Conservation (phyloP, 1,284 basidiomycete genomes). For the Ganoderma sp. region DNA sequence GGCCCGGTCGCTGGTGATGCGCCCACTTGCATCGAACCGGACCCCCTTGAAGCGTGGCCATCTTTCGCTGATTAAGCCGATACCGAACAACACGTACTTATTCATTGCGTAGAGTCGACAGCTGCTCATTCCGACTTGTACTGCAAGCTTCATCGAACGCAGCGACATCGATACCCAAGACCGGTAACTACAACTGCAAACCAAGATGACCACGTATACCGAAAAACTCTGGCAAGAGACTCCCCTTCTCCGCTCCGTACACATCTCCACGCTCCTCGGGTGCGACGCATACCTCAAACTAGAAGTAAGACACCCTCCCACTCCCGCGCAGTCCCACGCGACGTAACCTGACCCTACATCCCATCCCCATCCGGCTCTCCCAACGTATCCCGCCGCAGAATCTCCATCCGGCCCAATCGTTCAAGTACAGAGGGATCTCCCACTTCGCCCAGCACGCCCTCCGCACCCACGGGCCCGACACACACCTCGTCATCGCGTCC, state of each 20-base stretch:
- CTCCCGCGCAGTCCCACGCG: not conserved
- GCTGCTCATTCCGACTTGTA: not conserved
- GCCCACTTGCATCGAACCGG: too few species aligned
- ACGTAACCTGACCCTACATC: too few species aligned
- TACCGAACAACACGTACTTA: not conserved
- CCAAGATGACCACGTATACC: not conserved
- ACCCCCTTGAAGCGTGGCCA: not conserved
- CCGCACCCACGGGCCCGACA: constrained; percentile 52
- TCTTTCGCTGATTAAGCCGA: not conserved
- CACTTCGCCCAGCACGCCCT: constrained; percentile 60
- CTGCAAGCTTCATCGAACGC: not conserved
- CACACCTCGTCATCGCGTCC: constrained; percentile 72
- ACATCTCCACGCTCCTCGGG: constrained; percentile 57
- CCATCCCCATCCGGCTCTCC: not conserved
- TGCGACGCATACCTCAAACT: constrained; percentile 69
- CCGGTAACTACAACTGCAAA: not conserved
- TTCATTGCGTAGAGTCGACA: not conserved
- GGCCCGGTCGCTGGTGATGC: too few species aligned
- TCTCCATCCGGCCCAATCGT: constrained; percentile 73
- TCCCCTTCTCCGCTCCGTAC: constrained; percentile 63
- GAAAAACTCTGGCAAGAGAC: constrained; percentile 60
- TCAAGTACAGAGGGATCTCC: constrained; percentile 79
- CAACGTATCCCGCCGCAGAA: constrained; percentile 49
- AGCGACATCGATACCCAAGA: not conserved
- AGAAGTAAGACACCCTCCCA: constrained; percentile 51